These are phyloP conservation scores for Macrophomina phaseolina DNA, from an alignment of 2,329 filamentous ascomycete species.

Conservation along the genomic window DNA sequence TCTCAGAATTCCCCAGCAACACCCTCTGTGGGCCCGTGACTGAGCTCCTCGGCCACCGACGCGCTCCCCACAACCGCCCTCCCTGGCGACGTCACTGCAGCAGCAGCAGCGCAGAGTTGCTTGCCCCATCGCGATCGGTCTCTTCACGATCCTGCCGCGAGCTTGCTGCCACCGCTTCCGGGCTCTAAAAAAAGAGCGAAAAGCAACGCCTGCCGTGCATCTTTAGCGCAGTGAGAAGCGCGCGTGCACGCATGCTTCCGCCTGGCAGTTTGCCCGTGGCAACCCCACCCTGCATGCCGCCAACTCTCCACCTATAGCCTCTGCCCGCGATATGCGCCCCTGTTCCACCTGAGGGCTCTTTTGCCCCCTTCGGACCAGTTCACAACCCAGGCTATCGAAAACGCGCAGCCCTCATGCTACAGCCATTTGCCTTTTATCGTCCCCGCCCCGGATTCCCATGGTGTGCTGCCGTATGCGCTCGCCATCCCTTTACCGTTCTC, in stretches of 20 bases:
- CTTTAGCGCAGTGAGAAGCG: neutral
- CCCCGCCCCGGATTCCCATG: neutral
- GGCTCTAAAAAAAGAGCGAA: neutral
- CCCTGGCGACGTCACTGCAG: neutral
- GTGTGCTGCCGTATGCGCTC: neutral
- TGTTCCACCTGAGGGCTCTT: constrained; percentile 9
- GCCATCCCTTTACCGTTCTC: neutral
- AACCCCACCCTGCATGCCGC: constrained; percentile 2
- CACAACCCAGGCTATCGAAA: constrained; percentile 15
- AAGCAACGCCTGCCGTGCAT: neutral
- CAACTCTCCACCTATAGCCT: neutral
- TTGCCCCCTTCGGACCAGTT: constrained; percentile 9
- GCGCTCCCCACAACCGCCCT: too few species aligned
- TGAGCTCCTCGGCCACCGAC: neutral
- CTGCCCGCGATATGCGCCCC: neutral
- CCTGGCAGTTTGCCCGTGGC: neutral
- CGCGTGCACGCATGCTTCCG: neutral
- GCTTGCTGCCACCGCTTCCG: neutral
- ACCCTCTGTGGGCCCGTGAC: neutral
- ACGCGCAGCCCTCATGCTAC: constrained; percentile 5
- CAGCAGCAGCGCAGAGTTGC: neutral
- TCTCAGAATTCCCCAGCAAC: neutral
- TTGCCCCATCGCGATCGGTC: neutral
- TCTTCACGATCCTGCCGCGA: neutral
- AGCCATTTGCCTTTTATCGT: constrained; percentile 3